Evolutionary conservation across 2,329 filamentous ascomycete species (phyloP).

Genomic region (Microdochium paspali): DNA sequence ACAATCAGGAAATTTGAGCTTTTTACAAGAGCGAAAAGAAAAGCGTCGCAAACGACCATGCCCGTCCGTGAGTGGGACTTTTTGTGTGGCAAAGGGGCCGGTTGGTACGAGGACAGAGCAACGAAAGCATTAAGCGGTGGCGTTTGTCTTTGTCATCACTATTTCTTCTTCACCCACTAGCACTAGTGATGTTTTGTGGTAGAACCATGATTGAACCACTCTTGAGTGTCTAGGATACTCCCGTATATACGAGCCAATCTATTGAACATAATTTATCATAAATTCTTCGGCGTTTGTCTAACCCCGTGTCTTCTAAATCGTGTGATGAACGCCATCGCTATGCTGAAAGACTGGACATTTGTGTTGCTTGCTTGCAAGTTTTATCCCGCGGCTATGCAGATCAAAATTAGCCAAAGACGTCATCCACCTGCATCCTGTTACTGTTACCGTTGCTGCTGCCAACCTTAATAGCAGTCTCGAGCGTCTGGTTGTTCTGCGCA

Average conservation of each 20-base stretch:
- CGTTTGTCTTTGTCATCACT: background rate
- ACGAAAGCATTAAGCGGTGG: background rate
- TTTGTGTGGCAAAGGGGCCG: background rate
- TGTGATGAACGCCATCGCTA: slow-evolving; percentile 20
- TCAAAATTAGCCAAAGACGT: slow-evolving; percentile 22
- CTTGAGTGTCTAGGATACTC: background rate
- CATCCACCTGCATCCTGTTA: slow-evolving; percentile 38
- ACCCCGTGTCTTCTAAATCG: background rate
- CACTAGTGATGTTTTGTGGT: no score
- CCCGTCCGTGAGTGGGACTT: no score
- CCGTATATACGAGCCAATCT: background rate
- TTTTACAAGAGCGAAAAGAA: no score
- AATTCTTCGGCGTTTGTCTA: no score
- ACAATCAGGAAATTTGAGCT: no score
- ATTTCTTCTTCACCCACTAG: background rate
- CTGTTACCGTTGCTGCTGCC: slow-evolving; percentile 6
- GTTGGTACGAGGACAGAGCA: background rate
- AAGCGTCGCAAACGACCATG: no score
- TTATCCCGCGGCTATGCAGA: background rate
- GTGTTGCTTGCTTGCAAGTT: no score
- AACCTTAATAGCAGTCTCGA: slow-evolving; percentile 6
- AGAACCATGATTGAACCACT: no score
- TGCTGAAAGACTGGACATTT: slow-evolving; percentile 10
- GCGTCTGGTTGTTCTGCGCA: slow-evolving; percentile 19
- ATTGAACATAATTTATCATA: background rate